A percentile compares a stretch with the other conserved stretches of the same genome.
Conservation (phyloP, 257 asterid species). For the Cynanchum wilfordii region DNA sequence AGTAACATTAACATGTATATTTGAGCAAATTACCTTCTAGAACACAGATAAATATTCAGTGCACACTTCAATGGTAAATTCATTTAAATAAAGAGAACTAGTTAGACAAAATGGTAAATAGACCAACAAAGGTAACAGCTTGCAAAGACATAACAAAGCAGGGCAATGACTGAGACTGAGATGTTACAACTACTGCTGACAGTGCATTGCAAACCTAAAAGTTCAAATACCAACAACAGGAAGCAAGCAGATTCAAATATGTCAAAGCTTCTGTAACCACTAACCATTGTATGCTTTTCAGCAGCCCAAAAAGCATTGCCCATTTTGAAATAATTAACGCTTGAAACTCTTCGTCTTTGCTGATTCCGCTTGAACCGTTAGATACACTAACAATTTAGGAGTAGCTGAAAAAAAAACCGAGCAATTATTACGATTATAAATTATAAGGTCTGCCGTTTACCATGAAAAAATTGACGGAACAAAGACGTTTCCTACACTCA, state of each 20-base stretch:
- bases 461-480: neutral
- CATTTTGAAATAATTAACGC: neutral
- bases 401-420: neutral
- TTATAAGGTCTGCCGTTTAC: neutral
- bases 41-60: neutral
- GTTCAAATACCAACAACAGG: neutral
- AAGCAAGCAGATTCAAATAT: neutral
- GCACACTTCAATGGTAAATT: neutral
- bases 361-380: neutral
- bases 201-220: neutral
- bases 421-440: neutral
- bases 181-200: neutral
- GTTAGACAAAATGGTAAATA: neutral
- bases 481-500: slow-evolving; percentile 3
- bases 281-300: neutral
- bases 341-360: too few species aligned
- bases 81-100: neutral
- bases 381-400: neutral
- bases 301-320: neutral
- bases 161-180: neutral
- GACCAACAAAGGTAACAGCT: neutral
- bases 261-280: neutral
- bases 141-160: too few species aligned
- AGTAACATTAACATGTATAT: neutral
- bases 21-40: neutral